Evolutionary conservation across 192 early-diverging fungal species (phyloP), one percentile per base, ranked within the genome.

Genomic region (Piromyces sp.): DNA sequence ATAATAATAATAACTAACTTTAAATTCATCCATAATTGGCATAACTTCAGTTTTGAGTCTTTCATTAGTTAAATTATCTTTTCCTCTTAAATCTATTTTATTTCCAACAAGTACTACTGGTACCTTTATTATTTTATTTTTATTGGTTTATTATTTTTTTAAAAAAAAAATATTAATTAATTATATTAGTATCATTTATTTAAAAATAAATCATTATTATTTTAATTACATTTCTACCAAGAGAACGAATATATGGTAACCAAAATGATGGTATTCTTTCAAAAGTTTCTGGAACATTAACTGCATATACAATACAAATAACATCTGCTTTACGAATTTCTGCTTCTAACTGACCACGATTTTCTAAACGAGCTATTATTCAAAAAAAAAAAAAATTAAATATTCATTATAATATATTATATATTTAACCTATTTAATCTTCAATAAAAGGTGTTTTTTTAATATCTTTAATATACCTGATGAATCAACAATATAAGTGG

Each of bases 1-100:
- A 51, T 30, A 2, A 6, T 2, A 1, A 13, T 16, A 30, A 12
- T 15, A 30, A 30, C 81, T 79, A 80, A 92, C 93, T 91, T 96
- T 97, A 89, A 96, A 99, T 85, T 99, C 98, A 88, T 95, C 97
- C 98, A 99, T 99, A 68, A 99, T 95, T 5, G 96, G 96, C 80
- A 94, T 93, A 13, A 99, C 94, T 83, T 98, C 95, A 80, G 96
- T 95, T 86, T 98, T 96, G 51, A 99, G 85, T 80, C 90, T 89
- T 30, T 95, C 92, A 85, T 94, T 96, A 30, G 93, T 91, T 78
- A 93, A 87, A 68, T 68, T 68, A 83, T 95, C 92, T 38, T 93
- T 91, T n/a, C 95, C 96, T 30, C 95, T 86, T 58, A 95, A 82
- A 86, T 97, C 96, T 79, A 95, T 95, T 83, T 97, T 96, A 86